phyloP scores from a whole-genome alignment of 441 rosid genomes.

The Hura crepitans region DNA sequence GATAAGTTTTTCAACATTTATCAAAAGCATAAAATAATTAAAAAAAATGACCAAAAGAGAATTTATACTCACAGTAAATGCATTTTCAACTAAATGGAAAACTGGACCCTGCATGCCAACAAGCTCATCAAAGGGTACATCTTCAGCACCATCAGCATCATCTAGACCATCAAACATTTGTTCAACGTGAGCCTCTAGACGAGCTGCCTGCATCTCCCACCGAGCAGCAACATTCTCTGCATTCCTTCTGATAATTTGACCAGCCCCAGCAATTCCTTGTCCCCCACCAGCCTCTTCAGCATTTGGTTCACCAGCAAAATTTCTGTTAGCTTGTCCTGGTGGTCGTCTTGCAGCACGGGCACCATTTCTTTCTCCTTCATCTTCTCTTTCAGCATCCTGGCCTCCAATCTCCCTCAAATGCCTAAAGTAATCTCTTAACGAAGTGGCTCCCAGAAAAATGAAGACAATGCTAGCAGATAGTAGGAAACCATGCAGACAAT shows the following conservation, averaged over 20 bases:
- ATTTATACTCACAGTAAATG: constrained; percentile 82
- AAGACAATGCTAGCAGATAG: constrained; percentile 97
- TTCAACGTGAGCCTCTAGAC: constrained; percentile 96
- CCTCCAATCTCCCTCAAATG: constrained; percentile 95
- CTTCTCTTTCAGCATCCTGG: constrained; percentile 91
- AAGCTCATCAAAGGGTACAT: constrained; percentile 97
- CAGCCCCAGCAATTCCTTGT: constrained; percentile 76
- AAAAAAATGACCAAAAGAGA: not conserved
- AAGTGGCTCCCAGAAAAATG: constrained; percentile 97
- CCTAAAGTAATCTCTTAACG: constrained; percentile 94
- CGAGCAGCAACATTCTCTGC: constrained; percentile 97
- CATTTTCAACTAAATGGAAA: constrained; percentile 98
- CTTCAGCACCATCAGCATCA: constrained; percentile 99
- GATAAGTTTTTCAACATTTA: not conserved
- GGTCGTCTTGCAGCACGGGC: constrained; percentile 82
- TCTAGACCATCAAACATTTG: constrained; percentile 99
- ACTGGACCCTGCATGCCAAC: constrained; percentile 99
- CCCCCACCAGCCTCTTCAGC: constrained; percentile 79
- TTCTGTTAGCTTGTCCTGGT: constrained; percentile 67
- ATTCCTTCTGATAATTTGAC: constrained; percentile 69
- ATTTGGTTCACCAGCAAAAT: constrained; percentile 71
- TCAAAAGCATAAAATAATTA: constrained; percentile 1
- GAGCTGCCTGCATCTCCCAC: constrained; percentile 98
- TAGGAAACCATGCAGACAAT: constrained; percentile 96
- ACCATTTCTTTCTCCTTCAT: constrained; percentile 86